Conservation (phyloP, 2,329 filamentous ascomycete species). For the Monosporascus sp. region DNA sequence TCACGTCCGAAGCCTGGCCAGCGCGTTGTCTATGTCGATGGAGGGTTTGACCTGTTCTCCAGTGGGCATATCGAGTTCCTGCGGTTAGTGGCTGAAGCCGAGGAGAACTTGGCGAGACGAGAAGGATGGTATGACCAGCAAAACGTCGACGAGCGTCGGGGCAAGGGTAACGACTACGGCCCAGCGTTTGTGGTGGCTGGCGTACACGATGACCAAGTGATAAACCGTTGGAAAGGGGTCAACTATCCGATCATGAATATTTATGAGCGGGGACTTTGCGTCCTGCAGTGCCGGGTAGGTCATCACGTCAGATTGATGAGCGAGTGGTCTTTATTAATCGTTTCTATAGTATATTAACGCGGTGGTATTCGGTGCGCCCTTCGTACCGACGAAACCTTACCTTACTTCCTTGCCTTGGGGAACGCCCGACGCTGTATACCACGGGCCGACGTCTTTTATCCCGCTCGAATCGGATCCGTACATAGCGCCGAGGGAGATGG, state of each 20-base stretch:
- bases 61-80: conserved; percentile 97
- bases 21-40: conserved; percentile 88
- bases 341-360: conserved; percentile 70
- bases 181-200: conserved; percentile 88
- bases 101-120: conserved; percentile 61
- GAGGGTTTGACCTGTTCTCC: conserved; percentile 93
- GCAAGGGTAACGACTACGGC: conserved; percentile 67
- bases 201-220: conserved; percentile 89
- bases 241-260: conserved; percentile 99
- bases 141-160: conserved; percentile 55
- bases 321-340: conserved; percentile 10
- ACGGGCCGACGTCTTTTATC: conserved; percentile 93
- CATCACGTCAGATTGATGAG: background rate
- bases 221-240: conserved; percentile 93
- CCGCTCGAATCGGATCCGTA: conserved; percentile 77
- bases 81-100: conserved; percentile 65
- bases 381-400: conserved; percentile 75
- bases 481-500: conserved; percentile 70
- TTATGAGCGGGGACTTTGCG: conserved; percentile 90
- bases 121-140: conserved; percentile 71
- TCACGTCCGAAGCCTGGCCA: conserved; percentile 70
- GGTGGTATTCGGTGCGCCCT: conserved; percentile 85
- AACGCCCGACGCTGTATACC: conserved; percentile 77
- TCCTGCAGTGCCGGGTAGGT: conserved; percentile 83
- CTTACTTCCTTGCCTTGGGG: conserved; percentile 69